Conservation (phyloP, 2,329 filamentous ascomycete species). For the Colletotrichum liaoningense region DNA sequence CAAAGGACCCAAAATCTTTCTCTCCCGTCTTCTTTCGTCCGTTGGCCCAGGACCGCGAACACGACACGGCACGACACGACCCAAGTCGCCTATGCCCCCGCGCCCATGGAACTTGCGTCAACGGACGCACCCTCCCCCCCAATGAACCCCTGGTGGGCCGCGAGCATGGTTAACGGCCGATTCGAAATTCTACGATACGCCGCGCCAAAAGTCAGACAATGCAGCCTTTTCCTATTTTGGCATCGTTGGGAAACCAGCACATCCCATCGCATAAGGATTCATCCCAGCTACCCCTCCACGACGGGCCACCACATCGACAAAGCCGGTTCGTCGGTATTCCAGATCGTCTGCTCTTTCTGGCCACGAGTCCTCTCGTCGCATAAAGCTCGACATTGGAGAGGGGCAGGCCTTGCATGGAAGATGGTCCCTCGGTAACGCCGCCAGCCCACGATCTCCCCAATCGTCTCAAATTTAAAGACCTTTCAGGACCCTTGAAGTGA, state of each 20-base stretch:
- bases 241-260: slow-evolving; percentile 11
- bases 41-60: not conserved
- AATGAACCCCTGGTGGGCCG: slow-evolving; percentile 7
- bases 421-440: slow-evolving; percentile 1
- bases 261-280: slow-evolving; percentile 27
- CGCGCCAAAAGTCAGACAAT: slow-evolving; percentile 6
- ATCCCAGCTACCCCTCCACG: slow-evolving; percentile 23
- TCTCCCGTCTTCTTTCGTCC: slow-evolving; percentile 5
- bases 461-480: slow-evolving; percentile 9
- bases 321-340: slow-evolving; percentile 24
- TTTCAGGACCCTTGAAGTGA: slow-evolving; percentile 43
- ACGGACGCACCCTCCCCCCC: slow-evolving; percentile 23
- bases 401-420: not conserved
- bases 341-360: slow-evolving; percentile 30
- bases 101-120: slow-evolving; percentile 33
- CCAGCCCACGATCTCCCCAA: slow-evolving; percentile 3
- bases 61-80: not conserved
- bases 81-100: slow-evolving; percentile 11
- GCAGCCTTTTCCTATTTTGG: slow-evolving; percentile 19
- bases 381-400: slow-evolving; percentile 20
- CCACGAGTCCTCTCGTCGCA: slow-evolving; percentile 17
- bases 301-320: slow-evolving; percentile 15
- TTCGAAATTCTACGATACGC: slow-evolving; percentile 32
- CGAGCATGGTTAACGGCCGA: slow-evolving; percentile 8
- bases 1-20: slow-evolving; percentile 2